phyloP scores from a whole-genome alignment of 768 basidiomycete genomes.

The Hericium erinaceus region DNA sequence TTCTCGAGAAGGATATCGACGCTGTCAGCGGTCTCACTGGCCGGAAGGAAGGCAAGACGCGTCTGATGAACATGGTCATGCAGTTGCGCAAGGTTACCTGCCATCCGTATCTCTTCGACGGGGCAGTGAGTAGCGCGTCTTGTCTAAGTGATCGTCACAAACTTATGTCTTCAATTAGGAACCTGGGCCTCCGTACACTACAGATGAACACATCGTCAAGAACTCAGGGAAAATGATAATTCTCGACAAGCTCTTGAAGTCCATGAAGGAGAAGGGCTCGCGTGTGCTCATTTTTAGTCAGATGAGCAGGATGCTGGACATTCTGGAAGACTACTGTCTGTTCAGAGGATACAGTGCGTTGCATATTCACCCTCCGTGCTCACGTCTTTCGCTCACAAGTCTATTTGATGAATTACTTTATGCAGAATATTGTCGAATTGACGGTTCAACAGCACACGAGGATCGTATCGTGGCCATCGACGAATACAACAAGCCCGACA shows the following conservation, averaged over 20 bases:
- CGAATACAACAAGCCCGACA: conserved; percentile 91
- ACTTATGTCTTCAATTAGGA: conserved; percentile 39
- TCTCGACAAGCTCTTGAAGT: conserved; percentile 82
- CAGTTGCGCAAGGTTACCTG: conserved; percentile 89
- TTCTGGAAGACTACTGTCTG: conserved; percentile 93
- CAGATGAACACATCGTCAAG: conserved; percentile 90
- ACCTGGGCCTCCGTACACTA: conserved; percentile 97
- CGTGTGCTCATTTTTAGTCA: conserved; percentile 96
- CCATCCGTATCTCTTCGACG: conserved; percentile 89
- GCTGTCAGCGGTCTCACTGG: conserved; percentile 94
- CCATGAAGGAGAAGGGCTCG: conserved; percentile 89
- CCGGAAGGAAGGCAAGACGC: conserved; percentile 97
- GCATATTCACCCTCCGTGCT: neutral
- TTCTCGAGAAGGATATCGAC: conserved; percentile 97
- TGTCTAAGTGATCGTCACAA: neutral
- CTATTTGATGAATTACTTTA: neutral
- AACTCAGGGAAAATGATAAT: conserved; percentile 98
- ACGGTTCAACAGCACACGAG: conserved; percentile 92
- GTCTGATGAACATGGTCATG: conserved; percentile 99
- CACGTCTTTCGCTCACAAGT: neutral
- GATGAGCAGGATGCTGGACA: conserved; percentile 98
- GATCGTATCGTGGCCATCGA: conserved; percentile 94
- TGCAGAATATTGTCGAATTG: conserved; percentile 91
- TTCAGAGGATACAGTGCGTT: conserved; percentile 80
- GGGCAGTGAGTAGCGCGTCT: conserved; percentile 47